These are phyloP conservation scores for Hypoxylon sp. DNA, from an alignment of 2,329 filamentous ascomycete genomes.

Conservation along the genomic window DNA sequence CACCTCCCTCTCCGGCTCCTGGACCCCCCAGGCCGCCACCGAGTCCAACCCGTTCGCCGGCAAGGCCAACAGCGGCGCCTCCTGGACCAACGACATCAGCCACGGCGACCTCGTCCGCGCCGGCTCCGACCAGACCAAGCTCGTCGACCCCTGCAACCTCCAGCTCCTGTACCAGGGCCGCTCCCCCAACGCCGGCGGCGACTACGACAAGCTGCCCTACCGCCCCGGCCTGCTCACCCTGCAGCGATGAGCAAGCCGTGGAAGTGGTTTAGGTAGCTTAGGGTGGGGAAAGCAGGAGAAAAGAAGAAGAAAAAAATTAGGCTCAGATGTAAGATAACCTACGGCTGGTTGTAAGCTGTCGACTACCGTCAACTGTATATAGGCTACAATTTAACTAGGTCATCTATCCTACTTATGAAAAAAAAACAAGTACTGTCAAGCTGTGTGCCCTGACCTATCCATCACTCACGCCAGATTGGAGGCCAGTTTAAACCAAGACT, in stretches of 20 bases:
- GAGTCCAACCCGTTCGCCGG: slow-evolving; percentile 71
- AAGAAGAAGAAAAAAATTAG: no score
- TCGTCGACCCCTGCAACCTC: slow-evolving; percentile 69
- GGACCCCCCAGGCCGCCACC: slow-evolving; percentile 64
- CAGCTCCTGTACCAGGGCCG: slow-evolving; percentile 70
- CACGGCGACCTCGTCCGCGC: slow-evolving; percentile 68
- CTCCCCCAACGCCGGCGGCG: slow-evolving; percentile 50
- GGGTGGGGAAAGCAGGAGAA: neutral
- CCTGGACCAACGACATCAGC: slow-evolving; percentile 73
- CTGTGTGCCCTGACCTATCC: no score
- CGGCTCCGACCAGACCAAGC: slow-evolving; percentile 67
- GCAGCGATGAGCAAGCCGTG: neutral
- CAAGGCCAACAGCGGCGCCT: slow-evolving; percentile 69
- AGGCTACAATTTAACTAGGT: no score
- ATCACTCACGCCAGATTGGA: no score
- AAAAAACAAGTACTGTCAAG: no score
- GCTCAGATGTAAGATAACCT: no score
- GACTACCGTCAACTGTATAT: no score
- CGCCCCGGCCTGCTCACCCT: slow-evolving; percentile 63
- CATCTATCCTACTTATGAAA: no score
- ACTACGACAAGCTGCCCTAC: slow-evolving; percentile 64
- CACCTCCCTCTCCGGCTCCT: slow-evolving; percentile 61
- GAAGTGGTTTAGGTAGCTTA: neutral
- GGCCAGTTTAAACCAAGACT: no score
- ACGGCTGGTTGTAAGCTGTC: no score